Conservation (phyloP, 2,329 filamentous ascomycete species). For the Aspergillus novofumigatus region DNA sequence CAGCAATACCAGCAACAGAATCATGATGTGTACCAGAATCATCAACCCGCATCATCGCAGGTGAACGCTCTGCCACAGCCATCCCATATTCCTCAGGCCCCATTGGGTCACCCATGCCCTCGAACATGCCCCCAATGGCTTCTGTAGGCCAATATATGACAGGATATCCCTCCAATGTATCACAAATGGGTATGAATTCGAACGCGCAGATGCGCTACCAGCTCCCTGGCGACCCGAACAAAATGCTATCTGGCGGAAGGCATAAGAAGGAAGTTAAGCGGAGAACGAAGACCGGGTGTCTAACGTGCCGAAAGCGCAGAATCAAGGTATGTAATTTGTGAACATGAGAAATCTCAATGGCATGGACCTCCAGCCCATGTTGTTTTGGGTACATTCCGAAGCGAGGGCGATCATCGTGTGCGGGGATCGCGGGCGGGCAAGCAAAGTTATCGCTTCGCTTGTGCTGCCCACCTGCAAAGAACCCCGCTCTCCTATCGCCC, state of each 20-base stretch:
- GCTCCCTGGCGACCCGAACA: slow-evolving; percentile 47
- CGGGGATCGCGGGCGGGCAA: slow-evolving; percentile 5
- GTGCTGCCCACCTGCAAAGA: slow-evolving; percentile 14
- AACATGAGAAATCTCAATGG: background rate
- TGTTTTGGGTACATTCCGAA: background rate
- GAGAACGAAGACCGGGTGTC: slow-evolving; percentile 69
- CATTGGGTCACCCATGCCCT: slow-evolving; percentile 51
- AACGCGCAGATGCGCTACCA: slow-evolving; percentile 50
- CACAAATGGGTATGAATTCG: slow-evolving; percentile 35
- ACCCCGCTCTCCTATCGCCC: slow-evolving; percentile 20
- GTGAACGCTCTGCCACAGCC: slow-evolving; percentile 22
- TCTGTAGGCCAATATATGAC: slow-evolving; percentile 55
- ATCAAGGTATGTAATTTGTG: slow-evolving; percentile 60
- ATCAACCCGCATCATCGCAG: slow-evolving; percentile 16
- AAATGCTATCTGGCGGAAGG: slow-evolving; percentile 58
- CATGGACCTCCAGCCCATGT: background rate
- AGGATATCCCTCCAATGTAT: slow-evolving; percentile 30
- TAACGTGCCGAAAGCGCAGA: slow-evolving; percentile 61
- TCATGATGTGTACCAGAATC: slow-evolving; percentile 32
- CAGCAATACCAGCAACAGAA: slow-evolving; percentile 28
- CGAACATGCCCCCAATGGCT: slow-evolving; percentile 45
- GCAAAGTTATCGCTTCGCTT: slow-evolving; percentile 21
- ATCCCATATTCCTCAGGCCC: slow-evolving; percentile 36
- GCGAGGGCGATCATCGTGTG: slow-evolving; percentile 1
- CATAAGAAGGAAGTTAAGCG: slow-evolving; percentile 71